Conservation (phyloP, 2,329 filamentous ascomycete genomes). For the Seiridium cupressi region DNA sequence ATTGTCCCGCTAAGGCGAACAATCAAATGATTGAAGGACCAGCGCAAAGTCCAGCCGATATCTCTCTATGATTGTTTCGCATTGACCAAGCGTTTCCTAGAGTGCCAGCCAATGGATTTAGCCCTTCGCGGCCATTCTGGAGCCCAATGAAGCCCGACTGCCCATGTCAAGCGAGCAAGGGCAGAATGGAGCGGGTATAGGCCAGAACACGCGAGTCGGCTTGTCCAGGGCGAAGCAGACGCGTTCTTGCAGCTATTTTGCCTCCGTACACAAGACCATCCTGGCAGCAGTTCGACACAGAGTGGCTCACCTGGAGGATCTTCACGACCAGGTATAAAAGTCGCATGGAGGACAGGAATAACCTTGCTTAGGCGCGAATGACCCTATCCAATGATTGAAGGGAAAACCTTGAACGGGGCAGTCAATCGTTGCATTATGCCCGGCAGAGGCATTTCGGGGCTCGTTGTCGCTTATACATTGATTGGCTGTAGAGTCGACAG, state of each 20-base stretch:
- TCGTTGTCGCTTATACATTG: constrained; percentile 13
- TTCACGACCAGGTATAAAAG: background rate
- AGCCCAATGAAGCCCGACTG: constrained; percentile 18
- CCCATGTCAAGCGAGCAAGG: constrained; percentile 13
- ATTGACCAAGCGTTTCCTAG: constrained; percentile 19
- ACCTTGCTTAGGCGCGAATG: background rate
- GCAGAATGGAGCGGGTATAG: constrained; percentile 12
- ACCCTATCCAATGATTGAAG: constrained; percentile 1
- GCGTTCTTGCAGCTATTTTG: constrained; percentile 1
- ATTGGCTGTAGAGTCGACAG: constrained; percentile 25
- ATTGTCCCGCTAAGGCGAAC: constrained; percentile 9
- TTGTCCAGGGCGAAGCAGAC: background rate
- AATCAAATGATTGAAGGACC: constrained; percentile 13
- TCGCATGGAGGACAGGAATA: constrained; percentile 2
- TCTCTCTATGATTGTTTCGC: constrained; percentile 18
- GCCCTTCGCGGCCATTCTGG: constrained; percentile 20
- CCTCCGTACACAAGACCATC: background rate
- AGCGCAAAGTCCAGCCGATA: constrained; percentile 1
- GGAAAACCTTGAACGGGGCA: background rate
- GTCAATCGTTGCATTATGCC: background rate
- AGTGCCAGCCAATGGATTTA: constrained; percentile 22
- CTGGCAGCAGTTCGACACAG: background rate
- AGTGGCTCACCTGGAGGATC: background rate
- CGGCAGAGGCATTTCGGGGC: constrained; percentile 17
- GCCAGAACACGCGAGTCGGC: constrained; percentile 12